These are phyloP conservation scores for Trifolium dubium DNA, from an alignment of 306 rosid species.

Conservation along the genomic window DNA sequence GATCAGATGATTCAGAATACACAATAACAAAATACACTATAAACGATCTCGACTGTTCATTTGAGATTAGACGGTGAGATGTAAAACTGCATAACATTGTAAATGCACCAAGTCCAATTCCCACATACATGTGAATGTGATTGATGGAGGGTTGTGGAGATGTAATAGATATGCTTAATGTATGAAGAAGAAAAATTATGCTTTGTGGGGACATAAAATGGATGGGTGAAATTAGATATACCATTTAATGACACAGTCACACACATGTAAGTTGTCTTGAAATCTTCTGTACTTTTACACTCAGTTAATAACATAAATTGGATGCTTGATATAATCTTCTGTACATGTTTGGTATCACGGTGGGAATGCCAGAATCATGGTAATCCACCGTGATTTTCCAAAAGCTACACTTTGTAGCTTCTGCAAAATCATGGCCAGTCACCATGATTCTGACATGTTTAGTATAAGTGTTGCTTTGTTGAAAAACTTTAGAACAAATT, in stretches of 20 bases:
- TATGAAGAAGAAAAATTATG: constrained; percentile 53
- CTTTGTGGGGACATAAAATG: constrained; percentile 78
- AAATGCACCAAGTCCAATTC: not conserved
- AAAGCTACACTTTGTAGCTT: too few relatives aligned
- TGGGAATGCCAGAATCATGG: too few relatives aligned
- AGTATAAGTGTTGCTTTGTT: not conserved
- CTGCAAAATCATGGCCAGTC: too few relatives aligned
- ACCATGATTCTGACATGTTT: too few relatives aligned
- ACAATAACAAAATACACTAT: not conserved
- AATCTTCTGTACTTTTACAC: constrained; percentile 37
- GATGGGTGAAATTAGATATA: constrained; percentile 67
- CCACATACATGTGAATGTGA: constrained; percentile 61
- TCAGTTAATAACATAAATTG: constrained; percentile 36
- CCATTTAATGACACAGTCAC: constrained; percentile 51
- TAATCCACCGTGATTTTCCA: too few relatives aligned
- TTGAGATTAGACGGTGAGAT: not conserved
- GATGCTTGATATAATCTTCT: constrained; percentile 41
- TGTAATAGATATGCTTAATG: constrained; percentile 61
- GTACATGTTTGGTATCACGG: too few relatives aligned
- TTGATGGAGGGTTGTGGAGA: constrained; percentile 61
- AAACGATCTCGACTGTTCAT: not conserved
- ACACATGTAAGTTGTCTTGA: constrained; percentile 58
- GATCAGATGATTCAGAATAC: not conserved
- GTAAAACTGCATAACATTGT: not conserved
- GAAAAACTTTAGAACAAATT: constrained; percentile 30